Conservation (phyloP, 2,329 filamentous ascomycete genomes). For the Penicillium sp. region DNA sequence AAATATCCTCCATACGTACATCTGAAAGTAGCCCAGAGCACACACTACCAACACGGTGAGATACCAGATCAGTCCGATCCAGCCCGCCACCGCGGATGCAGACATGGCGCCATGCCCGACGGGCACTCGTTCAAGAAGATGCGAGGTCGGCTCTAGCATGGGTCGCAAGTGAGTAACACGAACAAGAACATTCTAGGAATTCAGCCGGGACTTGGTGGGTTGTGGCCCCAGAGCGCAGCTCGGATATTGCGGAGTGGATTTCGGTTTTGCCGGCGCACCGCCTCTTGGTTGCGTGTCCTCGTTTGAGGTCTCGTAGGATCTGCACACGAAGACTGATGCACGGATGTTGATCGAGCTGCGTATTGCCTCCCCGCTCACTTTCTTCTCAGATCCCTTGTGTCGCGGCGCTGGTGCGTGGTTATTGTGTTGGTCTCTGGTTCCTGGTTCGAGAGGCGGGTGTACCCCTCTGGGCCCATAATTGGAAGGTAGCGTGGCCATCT, state of each 20-base stretch:
- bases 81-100: constrained; percentile 45
- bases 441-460: neutral
- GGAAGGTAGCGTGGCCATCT: neutral
- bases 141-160: constrained; percentile 32
- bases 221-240: constrained; percentile 1
- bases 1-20: constrained; percentile 45
- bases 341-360: neutral
- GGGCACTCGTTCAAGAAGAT: constrained; percentile 24
- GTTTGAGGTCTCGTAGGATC: neutral
- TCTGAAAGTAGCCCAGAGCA: constrained; percentile 57
- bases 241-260: constrained; percentile 12
- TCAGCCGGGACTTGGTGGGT: neutral
- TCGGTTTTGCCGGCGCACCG: constrained; percentile 8
- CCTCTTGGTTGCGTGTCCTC: neutral
- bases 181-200: constrained; percentile 18
- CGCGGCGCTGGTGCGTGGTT: neutral
- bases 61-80: constrained; percentile 56
- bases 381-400: neutral
- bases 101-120: constrained; percentile 28
- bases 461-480: neutral
- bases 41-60: constrained; percentile 56
- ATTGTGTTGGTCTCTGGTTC: neutral
- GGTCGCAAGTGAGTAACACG: constrained; percentile 10
- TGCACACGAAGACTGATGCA: neutral
- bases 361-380: neutral